These are phyloP conservation scores for Trametes sanguinea DNA, from an alignment of 768 basidiomycete species.

Conservation along the genomic window DNA sequence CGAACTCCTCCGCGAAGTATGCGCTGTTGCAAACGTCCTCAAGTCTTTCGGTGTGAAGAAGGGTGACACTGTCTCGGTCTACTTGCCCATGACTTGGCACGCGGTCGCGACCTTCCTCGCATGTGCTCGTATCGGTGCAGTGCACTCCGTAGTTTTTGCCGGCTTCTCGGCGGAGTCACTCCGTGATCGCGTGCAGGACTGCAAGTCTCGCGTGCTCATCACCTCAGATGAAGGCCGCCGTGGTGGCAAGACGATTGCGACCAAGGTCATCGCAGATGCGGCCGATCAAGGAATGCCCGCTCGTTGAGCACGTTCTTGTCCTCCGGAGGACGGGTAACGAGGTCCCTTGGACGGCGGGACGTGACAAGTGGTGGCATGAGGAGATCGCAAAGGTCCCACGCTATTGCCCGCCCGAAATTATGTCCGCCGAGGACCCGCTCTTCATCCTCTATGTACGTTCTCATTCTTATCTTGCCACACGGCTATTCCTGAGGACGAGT, in stretches of 20 bases:
- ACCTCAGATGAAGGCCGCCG: constrained; percentile 94
- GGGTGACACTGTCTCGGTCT: constrained; percentile 92
- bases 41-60: constrained; percentile 89
- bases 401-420: constrained; percentile 87
- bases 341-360: constrained; percentile 77
- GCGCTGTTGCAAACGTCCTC: constrained; percentile 87
- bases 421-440: constrained; percentile 92
- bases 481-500: constrained; percentile 10
- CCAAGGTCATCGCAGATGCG: constrained; percentile 90
- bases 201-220: constrained; percentile 86
- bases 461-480: neutral
- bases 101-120: constrained; percentile 96
- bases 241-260: constrained; percentile 94
- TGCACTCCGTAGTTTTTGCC: constrained; percentile 97
- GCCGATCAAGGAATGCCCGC: constrained; percentile 85
- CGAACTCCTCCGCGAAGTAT: constrained; percentile 90
- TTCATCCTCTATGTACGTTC: constrained; percentile 95
- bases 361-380: constrained; percentile 98
- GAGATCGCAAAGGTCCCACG: constrained; percentile 79
- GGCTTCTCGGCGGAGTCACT: constrained; percentile 96
- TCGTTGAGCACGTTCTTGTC: constrained; percentile 89
- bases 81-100: constrained; percentile 95
- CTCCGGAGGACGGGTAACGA: constrained; percentile 83
- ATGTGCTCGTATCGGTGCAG: constrained; percentile 93
- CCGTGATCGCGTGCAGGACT: constrained; percentile 89